These are phyloP conservation scores for Tuber melanosporum DNA, from an alignment of 495 filamentous ascomycete genomes.

Conservation along the genomic window DNA sequence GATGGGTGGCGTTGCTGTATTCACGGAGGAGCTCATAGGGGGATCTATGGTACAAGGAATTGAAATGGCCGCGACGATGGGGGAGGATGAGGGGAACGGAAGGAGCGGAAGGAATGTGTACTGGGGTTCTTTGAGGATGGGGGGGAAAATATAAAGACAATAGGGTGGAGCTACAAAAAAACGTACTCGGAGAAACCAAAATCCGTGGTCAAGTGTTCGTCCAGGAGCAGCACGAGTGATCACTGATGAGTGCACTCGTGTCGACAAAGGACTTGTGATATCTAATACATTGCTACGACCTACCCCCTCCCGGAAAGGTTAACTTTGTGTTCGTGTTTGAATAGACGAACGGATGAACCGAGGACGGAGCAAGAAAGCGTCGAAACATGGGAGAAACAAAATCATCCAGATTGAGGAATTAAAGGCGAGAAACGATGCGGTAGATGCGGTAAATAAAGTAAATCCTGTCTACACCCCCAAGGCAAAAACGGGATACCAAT, in stretches of 20 bases:
- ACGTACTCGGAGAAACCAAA: not conserved
- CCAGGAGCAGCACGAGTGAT: not conserved
- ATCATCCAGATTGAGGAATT: not conserved
- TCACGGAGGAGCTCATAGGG: too few relatives aligned
- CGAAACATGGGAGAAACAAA: not conserved
- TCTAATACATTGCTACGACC: not conserved
- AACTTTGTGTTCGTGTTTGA: not conserved
- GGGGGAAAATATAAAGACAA: not conserved
- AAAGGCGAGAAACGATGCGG: not conserved
- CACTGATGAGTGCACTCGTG: not conserved
- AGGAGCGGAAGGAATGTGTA: not conserved
- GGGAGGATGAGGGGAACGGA: not conserved
- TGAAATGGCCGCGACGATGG: too few relatives aligned
- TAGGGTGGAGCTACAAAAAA: not conserved
- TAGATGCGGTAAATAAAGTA: not conserved
- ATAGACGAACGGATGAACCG: not conserved
- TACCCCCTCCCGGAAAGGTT: not conserved
- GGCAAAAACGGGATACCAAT: not conserved
- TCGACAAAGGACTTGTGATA: not conserved
- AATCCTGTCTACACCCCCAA: not conserved
- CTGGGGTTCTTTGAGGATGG: not conserved
- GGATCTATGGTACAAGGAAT: too few relatives aligned
- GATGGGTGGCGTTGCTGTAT: too few relatives aligned
- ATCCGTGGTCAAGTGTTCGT: not conserved
- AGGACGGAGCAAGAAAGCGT: not conserved